Evolutionary conservation across 2,329 filamentous ascomycete species (phyloP).

Genomic region (Aureobasidium sp.): DNA sequence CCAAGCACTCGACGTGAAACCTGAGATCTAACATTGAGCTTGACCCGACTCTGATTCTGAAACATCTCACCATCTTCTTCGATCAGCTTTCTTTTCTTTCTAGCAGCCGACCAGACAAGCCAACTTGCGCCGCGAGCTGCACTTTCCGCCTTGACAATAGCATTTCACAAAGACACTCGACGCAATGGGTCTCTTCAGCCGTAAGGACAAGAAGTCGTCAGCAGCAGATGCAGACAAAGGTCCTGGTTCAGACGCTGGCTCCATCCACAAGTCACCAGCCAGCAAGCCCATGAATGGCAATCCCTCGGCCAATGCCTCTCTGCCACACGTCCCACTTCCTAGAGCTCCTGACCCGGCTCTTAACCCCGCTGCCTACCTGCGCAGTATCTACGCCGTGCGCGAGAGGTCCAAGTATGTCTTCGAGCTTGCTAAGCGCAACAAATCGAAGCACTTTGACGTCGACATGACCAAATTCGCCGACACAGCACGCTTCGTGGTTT

Average conservation of each 20-base stretch:
- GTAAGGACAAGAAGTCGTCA: constrained; percentile 38
- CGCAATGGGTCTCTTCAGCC: constrained; percentile 45
- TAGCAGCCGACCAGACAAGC: not conserved
- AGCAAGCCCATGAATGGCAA: constrained; percentile 13
- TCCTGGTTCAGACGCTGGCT: constrained; percentile 5
- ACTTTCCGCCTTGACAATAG: not conserved
- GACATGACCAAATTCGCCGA: constrained; percentile 77
- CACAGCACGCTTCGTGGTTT: constrained; percentile 79
- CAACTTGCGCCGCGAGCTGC: constrained; percentile 2
- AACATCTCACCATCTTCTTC: not conserved
- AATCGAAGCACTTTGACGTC: constrained; percentile 78
- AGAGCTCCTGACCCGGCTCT: constrained; percentile 77
- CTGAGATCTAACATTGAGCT: not conserved
- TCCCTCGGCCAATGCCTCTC: constrained; percentile 35
- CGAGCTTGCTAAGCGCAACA: constrained; percentile 66
- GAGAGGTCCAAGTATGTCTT: constrained; percentile 67
- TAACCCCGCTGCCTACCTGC: constrained; percentile 83
- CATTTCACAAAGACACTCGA: not conserved
- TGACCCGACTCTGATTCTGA: not conserved
- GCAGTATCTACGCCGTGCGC: constrained; percentile 79
- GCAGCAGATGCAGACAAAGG: constrained; percentile 5
- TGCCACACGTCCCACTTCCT: constrained; percentile 65
- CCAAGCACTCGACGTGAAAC: not conserved
- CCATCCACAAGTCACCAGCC: constrained; percentile 4
- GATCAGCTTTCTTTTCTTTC: not conserved